Evolutionary conservation across 306 rosid species (phyloP).

Genomic region (Astragalus membranaceus): DNA sequence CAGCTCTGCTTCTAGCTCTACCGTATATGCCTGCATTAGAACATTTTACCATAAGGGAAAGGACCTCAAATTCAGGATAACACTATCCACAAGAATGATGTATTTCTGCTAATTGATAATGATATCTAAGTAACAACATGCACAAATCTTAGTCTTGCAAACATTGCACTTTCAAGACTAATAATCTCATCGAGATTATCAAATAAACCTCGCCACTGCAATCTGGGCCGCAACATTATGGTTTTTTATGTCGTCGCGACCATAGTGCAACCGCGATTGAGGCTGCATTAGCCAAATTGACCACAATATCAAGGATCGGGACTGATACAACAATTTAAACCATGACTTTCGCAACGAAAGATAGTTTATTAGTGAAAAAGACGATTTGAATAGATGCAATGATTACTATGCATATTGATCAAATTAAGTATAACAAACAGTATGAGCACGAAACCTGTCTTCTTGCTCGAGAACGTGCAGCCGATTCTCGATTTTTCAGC

Average conservation of each 20-base stretch:
- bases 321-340: too few species aligned
- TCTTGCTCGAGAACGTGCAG: slow-evolving; percentile 77
- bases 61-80: not conserved
- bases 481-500: slow-evolving; percentile 80
- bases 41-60: not conserved
- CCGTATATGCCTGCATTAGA: slow-evolving; percentile 61
- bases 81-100: not conserved
- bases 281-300: too few species aligned
- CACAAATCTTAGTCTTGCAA: not conserved
- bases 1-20: slow-evolving; percentile 67
- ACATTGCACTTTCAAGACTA: not conserved
- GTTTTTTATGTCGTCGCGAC: too few species aligned
- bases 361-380: too few species aligned
- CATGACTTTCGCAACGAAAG: too few species aligned
- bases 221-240: not conserved
- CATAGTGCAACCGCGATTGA: too few species aligned
- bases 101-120: not conserved
- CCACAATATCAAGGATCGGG: too few species aligned
- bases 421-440: not conserved
- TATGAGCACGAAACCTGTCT: slow-evolving; percentile 48
- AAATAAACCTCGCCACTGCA: not conserved
- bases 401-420: not conserved
- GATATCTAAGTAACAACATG: not conserved
- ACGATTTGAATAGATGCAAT: too few species aligned
- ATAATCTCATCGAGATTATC: not conserved